A percentile compares a stretch with the other conserved stretches of the same genome.
phyloP scores from a whole-genome alignment of 2,329 filamentous ascomycete species.

The Colletotrichum cuscutae region DNA sequence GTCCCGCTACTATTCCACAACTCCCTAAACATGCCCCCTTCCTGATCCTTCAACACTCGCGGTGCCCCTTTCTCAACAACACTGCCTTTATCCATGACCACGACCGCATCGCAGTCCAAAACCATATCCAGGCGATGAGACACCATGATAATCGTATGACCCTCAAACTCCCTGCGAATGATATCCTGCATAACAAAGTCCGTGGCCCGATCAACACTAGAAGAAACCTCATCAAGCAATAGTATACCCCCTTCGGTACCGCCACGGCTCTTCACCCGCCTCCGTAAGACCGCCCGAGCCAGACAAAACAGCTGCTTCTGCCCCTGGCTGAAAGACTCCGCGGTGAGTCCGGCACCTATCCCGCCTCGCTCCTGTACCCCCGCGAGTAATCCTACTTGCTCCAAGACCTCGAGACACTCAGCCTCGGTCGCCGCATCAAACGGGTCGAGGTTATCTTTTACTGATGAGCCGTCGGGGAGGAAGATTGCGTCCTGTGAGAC shows the following conservation, averaged over 20 bases:
- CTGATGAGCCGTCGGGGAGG: slow-evolving; percentile 54
- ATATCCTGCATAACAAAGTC: slow-evolving; percentile 45
- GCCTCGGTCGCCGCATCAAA: slow-evolving; percentile 41
- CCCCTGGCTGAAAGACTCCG: slow-evolving; percentile 63
- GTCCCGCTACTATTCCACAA: slow-evolving; percentile 20
- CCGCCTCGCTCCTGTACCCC: slow-evolving; percentile 48
- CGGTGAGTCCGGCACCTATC: slow-evolving; percentile 50
- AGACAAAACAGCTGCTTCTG: slow-evolving; percentile 74
- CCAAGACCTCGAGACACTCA: slow-evolving; percentile 49
- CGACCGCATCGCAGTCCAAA: slow-evolving; percentile 56
- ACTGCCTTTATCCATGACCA: slow-evolving; percentile 54
- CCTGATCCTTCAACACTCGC: not conserved
- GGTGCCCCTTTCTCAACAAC: slow-evolving; percentile 47
- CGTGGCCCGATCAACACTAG: slow-evolving; percentile 46
- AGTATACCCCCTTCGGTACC: slow-evolving; percentile 38
- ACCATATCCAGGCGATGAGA: slow-evolving; percentile 55
- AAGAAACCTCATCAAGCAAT: slow-evolving; percentile 48
- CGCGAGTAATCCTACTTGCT: slow-evolving; percentile 45
- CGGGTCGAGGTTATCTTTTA: slow-evolving; percentile 56
- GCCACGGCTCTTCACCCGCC: slow-evolving; percentile 40
- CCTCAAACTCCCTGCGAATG: slow-evolving; percentile 43
- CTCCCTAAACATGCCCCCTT: slow-evolving; percentile 12
- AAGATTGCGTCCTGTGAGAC: slow-evolving; percentile 66
- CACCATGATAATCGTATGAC: slow-evolving; percentile 59
- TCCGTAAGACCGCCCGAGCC: slow-evolving; percentile 65